phyloP scores from a whole-genome alignment of 306 rosid genomes.

The Medicago lupulina region DNA sequence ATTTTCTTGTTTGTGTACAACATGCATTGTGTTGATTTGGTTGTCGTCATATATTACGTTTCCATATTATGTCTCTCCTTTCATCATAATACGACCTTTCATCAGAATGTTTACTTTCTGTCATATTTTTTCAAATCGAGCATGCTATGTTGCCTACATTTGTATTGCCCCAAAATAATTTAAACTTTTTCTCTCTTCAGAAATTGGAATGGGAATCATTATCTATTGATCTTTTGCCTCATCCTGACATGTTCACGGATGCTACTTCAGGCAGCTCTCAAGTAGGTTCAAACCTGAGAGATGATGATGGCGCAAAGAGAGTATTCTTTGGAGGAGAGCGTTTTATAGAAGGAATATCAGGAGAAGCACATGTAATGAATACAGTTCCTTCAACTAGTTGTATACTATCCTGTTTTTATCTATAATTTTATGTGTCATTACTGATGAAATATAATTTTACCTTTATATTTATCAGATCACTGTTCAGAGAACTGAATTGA shows the following conservation, averaged over 20 bases:
- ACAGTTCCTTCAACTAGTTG: conserved; percentile 24
- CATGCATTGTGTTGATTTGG: conserved; percentile 30
- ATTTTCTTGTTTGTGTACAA: conserved; percentile 17
- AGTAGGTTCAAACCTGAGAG: conserved; percentile 72
- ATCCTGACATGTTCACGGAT: conserved; percentile 98
- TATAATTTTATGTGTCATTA: conserved; percentile 18
- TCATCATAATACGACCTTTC: conserved; percentile 15
- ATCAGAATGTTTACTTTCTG: conserved; percentile 18
- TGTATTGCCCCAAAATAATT: conserved; percentile 42
- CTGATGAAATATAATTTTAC: conserved; percentile 37
- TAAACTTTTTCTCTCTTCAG: conserved; percentile 56
- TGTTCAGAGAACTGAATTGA: conserved; percentile 82
- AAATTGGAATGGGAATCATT: conserved; percentile 96
- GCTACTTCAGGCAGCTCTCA: conserved; percentile 66
- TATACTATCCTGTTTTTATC: conserved; percentile 13
- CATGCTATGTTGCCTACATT: conserved; percentile 37
- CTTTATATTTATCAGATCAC: conserved; percentile 69
- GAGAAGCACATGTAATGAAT: conserved; percentile 82
- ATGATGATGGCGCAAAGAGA: conserved; percentile 95
- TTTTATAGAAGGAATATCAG: conserved; percentile 92
- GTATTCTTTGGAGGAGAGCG: conserved; percentile 97
- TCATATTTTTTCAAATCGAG: conserved; percentile 14
- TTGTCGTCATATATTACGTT: conserved; percentile 24
- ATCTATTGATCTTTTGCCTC: conserved; percentile 98
- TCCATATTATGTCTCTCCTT: conserved; percentile 22